Evolutionary conservation across 176 grass and related monocot species (phyloP), one percentile per base, ranked within the genome.

Genomic region (Aegilops tauschii): DNA sequence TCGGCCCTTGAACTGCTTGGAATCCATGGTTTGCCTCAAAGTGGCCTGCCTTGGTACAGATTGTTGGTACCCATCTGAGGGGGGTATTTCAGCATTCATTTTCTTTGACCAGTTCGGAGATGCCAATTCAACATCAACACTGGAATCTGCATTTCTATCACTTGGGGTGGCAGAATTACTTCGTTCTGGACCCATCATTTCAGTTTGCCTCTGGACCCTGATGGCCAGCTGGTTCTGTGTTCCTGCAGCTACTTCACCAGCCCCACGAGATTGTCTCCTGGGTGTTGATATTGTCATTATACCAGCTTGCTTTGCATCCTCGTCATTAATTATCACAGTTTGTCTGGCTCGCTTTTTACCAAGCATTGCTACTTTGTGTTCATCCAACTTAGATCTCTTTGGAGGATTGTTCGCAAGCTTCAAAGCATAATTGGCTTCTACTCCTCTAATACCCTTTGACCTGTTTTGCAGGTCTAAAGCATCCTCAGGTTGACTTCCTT

Each of bases 341-440:
- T 99, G 89, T 61, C 97, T 95, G 11, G 92, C 86, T 72, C 97
- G 87, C 52, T 92, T 99, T 89, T 99, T 99, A 80, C 97, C 97
- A 45, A 99, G 74, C 97, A 96, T 99, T 76, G 92, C 94, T 73
- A 82, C 97, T 80, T 99, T 99, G 32, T 96, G 94, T 67, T 93
- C 97, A 50, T 99, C 91, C 50, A 99, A 47, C 83, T 91, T 96
- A 18, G 90, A 80, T 72, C 92, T 93, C 88, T 99, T 96, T 65
- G 87, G 79, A 77, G 97, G 94, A 80, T 93, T 96, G 83, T 78
- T 93, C 1, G 78, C 85, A 91, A 94, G 91, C 90, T 88, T 99
- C 76, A 96, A 63, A 83, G 94, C 94, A 94, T 94, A 95, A 82
- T 40, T 96, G 70, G 94, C 97, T 91, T 96, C 94, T 75, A 96